A percentile compares a stretch with the other conserved stretches of the same genome.
These are phyloP conservation scores for Elymus sibiricus DNA, from an alignment of 176 grass and related monocot species.

Conservation along the genomic window DNA sequence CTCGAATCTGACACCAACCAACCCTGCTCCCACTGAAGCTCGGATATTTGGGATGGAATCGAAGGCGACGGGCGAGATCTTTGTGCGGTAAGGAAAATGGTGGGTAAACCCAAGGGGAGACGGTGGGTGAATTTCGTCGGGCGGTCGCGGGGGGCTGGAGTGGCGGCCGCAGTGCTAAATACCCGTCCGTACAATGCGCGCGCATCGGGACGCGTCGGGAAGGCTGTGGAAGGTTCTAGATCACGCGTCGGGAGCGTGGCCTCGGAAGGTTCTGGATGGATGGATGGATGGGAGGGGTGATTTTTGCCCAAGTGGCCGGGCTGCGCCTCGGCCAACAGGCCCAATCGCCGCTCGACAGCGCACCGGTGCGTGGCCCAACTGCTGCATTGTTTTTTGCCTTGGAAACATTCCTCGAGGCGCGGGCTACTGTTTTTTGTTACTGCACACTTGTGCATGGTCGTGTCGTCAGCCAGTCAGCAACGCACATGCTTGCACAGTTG, in stretches of 20 bases:
- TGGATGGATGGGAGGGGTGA: too few species aligned
- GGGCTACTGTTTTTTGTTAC: too few species aligned
- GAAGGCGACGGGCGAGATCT: not conserved
- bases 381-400: not conserved
- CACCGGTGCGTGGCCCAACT: not conserved
- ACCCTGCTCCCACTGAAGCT: not conserved
- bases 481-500: not conserved
- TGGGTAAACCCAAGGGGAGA: not conserved
- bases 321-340: not conserved
- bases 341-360: not conserved
- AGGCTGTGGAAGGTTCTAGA: slow-evolving; percentile 48
- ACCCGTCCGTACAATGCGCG: slow-evolving; percentile 19
- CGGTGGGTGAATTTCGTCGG: not conserved
- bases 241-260: slow-evolving; percentile 7
- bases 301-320: not conserved
- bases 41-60: not conserved
- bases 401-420: not conserved
- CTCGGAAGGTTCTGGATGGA: slow-evolving; percentile 38
- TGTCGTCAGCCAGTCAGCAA: not conserved
- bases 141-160: not conserved
- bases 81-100: not conserved
- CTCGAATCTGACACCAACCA: not conserved
- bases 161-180: slow-evolving; percentile 11
- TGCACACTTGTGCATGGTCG: not conserved
- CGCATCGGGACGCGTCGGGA: slow-evolving; percentile 27